These are phyloP conservation scores for Schizopora paradoxa DNA, from an alignment of 1,284 basidiomycete genomes.

Conservation along the genomic window DNA sequence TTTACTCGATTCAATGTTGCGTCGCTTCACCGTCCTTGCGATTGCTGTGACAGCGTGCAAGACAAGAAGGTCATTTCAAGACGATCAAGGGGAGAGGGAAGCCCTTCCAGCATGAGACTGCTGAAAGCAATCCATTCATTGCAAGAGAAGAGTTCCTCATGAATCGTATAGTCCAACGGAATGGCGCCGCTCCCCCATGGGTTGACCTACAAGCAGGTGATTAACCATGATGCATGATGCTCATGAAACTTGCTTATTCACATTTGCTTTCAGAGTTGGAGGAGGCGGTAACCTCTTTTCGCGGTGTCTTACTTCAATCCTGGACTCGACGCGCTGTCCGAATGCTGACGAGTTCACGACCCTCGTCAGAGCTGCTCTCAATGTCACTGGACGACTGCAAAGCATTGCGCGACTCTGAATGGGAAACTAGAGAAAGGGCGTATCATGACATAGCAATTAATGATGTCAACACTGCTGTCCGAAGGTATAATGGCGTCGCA, in stretches of 20 bases:
- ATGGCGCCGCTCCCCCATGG: constrained; percentile 88
- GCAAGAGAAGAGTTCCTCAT: constrained; percentile 76
- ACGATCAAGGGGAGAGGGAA: constrained; percentile 72
- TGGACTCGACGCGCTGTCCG: constrained; percentile 68
- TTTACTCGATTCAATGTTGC: background rate
- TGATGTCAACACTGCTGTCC: constrained; percentile 69
- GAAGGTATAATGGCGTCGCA: constrained; percentile 76
- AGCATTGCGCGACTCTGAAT: constrained; percentile 60
- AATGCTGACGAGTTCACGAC: constrained; percentile 46
- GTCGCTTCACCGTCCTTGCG: constrained; percentile 17
- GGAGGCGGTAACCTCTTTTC: constrained; percentile 53
- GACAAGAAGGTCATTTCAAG: constrained; percentile 65
- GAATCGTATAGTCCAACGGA: constrained; percentile 84
- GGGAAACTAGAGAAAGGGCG: constrained; percentile 64
- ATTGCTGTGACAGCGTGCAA: constrained; percentile 48
- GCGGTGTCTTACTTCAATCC: constrained; percentile 53
- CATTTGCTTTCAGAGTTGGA: constrained; percentile 41
- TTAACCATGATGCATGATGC: constrained; percentile 17
- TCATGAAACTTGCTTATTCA: background rate
- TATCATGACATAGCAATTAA: constrained; percentile 70
- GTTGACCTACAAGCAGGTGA: constrained; percentile 76
- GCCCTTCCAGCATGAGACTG: constrained; percentile 54
- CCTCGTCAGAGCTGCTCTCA: constrained; percentile 36
- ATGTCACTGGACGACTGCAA: constrained; percentile 42
- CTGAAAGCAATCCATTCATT: constrained; percentile 80